Conservation (phyloP, 1,139 yeast genomes). For the Suhomyces bribrorum region DNA sequence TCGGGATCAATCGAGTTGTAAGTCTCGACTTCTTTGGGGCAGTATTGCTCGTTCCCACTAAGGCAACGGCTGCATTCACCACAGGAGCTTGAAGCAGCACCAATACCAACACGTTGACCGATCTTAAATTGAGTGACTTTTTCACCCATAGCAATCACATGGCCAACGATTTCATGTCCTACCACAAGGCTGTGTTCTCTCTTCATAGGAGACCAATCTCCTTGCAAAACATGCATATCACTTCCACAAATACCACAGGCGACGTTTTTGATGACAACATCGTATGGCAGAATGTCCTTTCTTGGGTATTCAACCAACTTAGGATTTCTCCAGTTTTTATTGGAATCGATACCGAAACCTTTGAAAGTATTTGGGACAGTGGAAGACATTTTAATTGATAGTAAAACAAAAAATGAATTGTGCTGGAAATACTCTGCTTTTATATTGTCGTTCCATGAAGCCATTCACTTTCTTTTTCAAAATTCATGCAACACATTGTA, state of each 20-base stretch:
- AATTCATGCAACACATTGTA: too few species aligned
- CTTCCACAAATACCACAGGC: constrained; percentile 67
- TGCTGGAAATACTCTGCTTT: too few species aligned
- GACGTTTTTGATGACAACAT: constrained; percentile 47
- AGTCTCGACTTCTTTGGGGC: constrained; percentile 44
- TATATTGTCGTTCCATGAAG: too few species aligned
- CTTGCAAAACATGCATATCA: constrained; percentile 51
- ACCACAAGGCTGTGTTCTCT: constrained; percentile 30
- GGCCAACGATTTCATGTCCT: constrained; percentile 60
- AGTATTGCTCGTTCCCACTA: constrained; percentile 51
- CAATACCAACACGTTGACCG: constrained; percentile 66
- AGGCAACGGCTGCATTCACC: constrained; percentile 49
- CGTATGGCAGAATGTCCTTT: constrained; percentile 38
- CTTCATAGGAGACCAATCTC: constrained; percentile 40
- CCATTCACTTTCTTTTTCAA: too few species aligned
- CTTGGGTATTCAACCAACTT: constrained; percentile 43
- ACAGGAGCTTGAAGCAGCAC: constrained; percentile 56
- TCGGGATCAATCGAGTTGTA: constrained; percentile 41
- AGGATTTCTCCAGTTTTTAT: constrained; percentile 45
- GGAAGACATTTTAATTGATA: neutral
- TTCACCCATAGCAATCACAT: constrained; percentile 52
- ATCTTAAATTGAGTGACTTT: constrained; percentile 46
- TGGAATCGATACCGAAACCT: constrained; percentile 45
- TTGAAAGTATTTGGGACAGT: constrained; percentile 37
- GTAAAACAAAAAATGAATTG: too few species aligned